These are phyloP conservation scores for Monilinia fructigena DNA, from an alignment of 2,329 filamentous ascomycete species.

Conservation along the genomic window DNA sequence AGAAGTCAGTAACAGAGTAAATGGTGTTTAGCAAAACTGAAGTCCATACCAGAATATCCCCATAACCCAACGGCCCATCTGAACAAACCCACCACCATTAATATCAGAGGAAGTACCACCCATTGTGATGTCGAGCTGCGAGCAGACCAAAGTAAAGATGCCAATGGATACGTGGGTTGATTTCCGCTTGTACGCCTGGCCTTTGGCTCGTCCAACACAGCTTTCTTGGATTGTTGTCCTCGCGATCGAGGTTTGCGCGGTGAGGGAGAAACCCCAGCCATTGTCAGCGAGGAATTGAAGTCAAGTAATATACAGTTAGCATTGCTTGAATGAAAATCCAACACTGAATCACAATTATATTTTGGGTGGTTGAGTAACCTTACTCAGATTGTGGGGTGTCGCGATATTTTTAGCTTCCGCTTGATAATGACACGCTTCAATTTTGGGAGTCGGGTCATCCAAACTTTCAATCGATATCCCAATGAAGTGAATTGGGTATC, in stretches of 20 bases:
- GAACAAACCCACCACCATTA: constrained; percentile 90
- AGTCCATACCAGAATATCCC: constrained; percentile 80
- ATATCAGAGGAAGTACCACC: constrained; percentile 80
- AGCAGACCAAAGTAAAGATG: constrained; percentile 91
- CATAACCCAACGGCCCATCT: constrained; percentile 90
- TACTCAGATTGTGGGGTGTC: constrained; percentile 9
- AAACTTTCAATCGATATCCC: neutral
- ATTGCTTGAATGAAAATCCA: constrained; percentile 10
- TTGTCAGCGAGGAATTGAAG: constrained; percentile 17
- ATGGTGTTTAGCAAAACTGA: neutral
- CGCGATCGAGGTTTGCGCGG: constrained; percentile 21
- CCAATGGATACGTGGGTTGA: constrained; percentile 69
- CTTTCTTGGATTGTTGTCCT: constrained; percentile 15
- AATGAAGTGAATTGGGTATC: too few relatives aligned
- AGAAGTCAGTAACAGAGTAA: constrained; percentile 24
- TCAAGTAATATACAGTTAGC: constrained; percentile 4
- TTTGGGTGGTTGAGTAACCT: neutral
- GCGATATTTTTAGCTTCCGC: constrained; percentile 15
- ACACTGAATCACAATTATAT: neutral
- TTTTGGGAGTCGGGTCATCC: neutral
- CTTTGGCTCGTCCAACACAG: constrained; percentile 1
- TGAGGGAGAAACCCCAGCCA: constrained; percentile 17
- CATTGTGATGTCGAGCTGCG: constrained; percentile 84
- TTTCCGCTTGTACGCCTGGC: constrained; percentile 22
- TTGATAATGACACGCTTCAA: constrained; percentile 15